Conservation (phyloP, 176 grass and related monocot genomes). For the Thinopyrum elongatum region DNA sequence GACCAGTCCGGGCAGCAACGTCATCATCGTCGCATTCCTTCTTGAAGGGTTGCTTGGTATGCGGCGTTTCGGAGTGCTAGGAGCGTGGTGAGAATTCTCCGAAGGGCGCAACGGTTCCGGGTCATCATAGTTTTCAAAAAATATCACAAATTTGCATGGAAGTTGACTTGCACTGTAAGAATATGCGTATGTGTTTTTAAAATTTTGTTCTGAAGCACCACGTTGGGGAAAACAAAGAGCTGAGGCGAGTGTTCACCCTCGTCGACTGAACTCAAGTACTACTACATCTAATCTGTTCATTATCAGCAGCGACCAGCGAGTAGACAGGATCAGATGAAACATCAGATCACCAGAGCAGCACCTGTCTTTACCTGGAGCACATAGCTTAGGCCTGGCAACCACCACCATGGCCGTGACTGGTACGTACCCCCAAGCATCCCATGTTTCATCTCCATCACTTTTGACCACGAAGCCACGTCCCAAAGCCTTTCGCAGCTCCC, state of each 20-base stretch:
- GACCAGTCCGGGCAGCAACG: too few relatives aligned
- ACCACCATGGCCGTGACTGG: not conserved
- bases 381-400: not conserved
- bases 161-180: not conserved
- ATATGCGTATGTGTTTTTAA: not conserved
- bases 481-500: slow-evolving; percentile 16
- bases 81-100: too few relatives aligned
- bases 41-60: too few relatives aligned
- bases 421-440: not conserved
- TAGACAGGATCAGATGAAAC: not conserved
- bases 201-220: too few relatives aligned
- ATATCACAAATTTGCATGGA: not conserved
- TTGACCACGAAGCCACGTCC: not conserved
- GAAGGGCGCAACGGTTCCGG: too few relatives aligned
- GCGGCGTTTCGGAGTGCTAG: too few relatives aligned
- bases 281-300: not conserved
- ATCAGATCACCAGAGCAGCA: not conserved
- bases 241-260: not conserved
- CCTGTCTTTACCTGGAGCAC: not conserved
- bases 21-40: too few relatives aligned
- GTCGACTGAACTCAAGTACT: too few relatives aligned
- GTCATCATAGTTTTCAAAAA: too few relatives aligned
- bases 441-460: not conserved
- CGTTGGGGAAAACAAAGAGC: not conserved
- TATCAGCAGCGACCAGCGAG: not conserved